A percentile compares a stretch with the other conserved stretches of the same genome.
Evolutionary conservation across 192 early-diverging fungal genomes (phyloP).

Genomic region (Mortierella hygrophila): DNA sequence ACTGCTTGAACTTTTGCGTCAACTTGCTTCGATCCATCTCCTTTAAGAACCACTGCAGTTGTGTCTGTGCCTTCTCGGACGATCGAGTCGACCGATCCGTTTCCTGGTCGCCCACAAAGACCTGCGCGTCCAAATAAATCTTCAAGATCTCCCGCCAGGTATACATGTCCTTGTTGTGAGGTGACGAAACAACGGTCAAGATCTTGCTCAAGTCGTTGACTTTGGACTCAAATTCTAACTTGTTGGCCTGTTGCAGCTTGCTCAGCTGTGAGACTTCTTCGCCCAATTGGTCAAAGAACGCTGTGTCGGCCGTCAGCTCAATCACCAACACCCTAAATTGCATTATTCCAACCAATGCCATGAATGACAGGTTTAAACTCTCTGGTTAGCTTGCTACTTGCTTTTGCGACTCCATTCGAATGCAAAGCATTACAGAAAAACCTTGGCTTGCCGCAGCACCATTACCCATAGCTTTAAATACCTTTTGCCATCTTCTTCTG

Average conservation of each 20-base stretch:
- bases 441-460: too few species aligned
- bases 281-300: slow-evolving; percentile 70
- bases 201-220: slow-evolving; percentile 64
- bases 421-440: neutral
- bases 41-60: slow-evolving; percentile 71
- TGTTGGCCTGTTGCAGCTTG: slow-evolving; percentile 68
- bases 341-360: neutral
- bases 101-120: slow-evolving; percentile 73
- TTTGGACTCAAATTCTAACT: slow-evolving; percentile 66
- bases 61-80: slow-evolving; percentile 65
- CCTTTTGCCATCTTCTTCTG: slow-evolving; percentile 52
- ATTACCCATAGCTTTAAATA: neutral
- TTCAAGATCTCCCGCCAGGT: slow-evolving; percentile 79
- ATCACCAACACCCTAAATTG: slow-evolving; percentile 37
- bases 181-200: slow-evolving; percentile 72
- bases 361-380: neutral
- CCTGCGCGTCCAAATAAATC: slow-evolving; percentile 76
- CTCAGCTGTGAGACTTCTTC: slow-evolving; percentile 68
- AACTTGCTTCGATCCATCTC: slow-evolving; percentile 64
- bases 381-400: neutral
- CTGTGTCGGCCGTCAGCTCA: slow-evolving; percentile 65
- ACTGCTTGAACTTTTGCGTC: slow-evolving; percentile 32
- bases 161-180: slow-evolving; percentile 82
- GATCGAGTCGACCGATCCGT: slow-evolving; percentile 67
- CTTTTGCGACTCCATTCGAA: neutral